phyloP scores from a whole-genome alignment of 2,329 filamentous ascomycete species.

The Neurospora sp. region DNA sequence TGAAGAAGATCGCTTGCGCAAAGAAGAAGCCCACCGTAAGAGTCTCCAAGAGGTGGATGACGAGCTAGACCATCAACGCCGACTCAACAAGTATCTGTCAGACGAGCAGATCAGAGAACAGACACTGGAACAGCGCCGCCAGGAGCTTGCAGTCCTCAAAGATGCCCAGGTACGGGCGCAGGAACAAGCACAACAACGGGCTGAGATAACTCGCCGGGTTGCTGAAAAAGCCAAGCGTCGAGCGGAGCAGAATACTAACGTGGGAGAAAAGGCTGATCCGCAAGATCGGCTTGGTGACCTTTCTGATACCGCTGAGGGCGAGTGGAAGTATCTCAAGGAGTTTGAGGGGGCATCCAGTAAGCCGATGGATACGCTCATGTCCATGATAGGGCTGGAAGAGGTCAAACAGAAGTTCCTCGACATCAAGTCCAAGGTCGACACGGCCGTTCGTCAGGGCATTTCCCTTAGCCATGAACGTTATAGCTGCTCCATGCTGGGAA shows the following conservation, averaged over 20 bases:
- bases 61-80: slow-evolving; percentile 39
- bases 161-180: slow-evolving; percentile 18
- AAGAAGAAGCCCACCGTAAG: slow-evolving; percentile 33
- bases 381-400: slow-evolving; percentile 59
- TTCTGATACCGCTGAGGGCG: slow-evolving; percentile 28
- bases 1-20: slow-evolving; percentile 35
- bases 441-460: slow-evolving; percentile 43
- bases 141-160: slow-evolving; percentile 34
- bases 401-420: slow-evolving; percentile 55
- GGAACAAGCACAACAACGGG: slow-evolving; percentile 11
- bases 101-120: slow-evolving; percentile 35
- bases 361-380: slow-evolving; percentile 54
- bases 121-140: slow-evolving; percentile 33
- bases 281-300: neutral
- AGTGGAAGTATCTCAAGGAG: slow-evolving; percentile 54
- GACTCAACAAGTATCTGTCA: slow-evolving; percentile 29
- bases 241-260: neutral
- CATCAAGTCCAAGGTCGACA: slow-evolving; percentile 56
- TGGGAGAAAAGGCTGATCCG: neutral
- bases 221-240: neutral
- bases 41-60: slow-evolving; percentile 41
- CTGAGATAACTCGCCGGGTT: neutral
- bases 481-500: slow-evolving; percentile 55
- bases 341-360: slow-evolving; percentile 38
- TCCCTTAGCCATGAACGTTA: slow-evolving; percentile 49